phyloP scores from a whole-genome alignment of 208 protist species.

The Novymonas esmeraldas region DNA sequence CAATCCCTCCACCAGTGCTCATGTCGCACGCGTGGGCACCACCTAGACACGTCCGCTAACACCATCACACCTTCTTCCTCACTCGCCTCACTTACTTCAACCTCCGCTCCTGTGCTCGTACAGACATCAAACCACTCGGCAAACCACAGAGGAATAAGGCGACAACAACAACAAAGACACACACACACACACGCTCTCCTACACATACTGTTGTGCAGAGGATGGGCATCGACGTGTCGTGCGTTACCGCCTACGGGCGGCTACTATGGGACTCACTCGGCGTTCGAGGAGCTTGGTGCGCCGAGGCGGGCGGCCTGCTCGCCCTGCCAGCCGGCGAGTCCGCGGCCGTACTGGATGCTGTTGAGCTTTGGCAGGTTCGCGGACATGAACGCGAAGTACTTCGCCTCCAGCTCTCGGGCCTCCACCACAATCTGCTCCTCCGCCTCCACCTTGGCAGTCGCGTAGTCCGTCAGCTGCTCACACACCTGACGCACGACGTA shows the following conservation, averaged over 20 bases:
- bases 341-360: slow-evolving; percentile 34
- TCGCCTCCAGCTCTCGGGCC: slow-evolving; percentile 43
- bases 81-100: too few relatives aligned
- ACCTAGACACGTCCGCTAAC: too few relatives aligned
- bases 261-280: not conserved
- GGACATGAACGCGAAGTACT: slow-evolving; percentile 43
- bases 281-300: not conserved
- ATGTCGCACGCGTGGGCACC: not conserved
- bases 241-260: not conserved
- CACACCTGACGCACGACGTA: slow-evolving; percentile 77
- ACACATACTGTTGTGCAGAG: too few relatives aligned
- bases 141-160: not conserved
- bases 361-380: slow-evolving; percentile 26
- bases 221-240: too few relatives aligned
- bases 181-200: not conserved
- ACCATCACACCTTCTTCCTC: too few relatives aligned
- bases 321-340: slow-evolving; percentile 33
- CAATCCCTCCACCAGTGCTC: not conserved
- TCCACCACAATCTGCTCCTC: slow-evolving; percentile 38
- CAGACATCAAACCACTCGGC: not conserved
- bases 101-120: too few relatives aligned
- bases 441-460: slow-evolving; percentile 32
- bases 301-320: slow-evolving; percentile 25
- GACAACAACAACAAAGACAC: not conserved
- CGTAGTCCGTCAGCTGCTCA: slow-evolving; percentile 57